Conservation (phyloP, 139 green algal species). For the Chlorella vulgaris region DNA sequence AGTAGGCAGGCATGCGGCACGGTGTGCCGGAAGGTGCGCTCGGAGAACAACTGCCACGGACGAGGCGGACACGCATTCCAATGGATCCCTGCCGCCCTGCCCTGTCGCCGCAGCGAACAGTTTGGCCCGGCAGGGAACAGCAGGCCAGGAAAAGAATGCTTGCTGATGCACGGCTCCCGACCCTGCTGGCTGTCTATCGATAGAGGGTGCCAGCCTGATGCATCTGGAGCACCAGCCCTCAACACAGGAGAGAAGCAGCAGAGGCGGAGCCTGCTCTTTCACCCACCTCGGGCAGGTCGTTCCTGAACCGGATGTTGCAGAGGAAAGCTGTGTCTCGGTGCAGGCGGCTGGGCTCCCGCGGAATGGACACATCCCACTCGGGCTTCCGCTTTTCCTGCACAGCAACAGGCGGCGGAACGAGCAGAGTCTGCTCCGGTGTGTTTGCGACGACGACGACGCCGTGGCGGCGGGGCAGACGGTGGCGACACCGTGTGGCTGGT, state of each 20-base stretch:
- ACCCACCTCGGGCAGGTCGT: slow-evolving; percentile 68
- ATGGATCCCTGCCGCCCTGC: too few relatives aligned
- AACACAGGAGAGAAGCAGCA: too few relatives aligned
- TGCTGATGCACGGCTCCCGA: background rate
- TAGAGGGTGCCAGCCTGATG: too few relatives aligned
- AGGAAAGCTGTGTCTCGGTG: slow-evolving; percentile 67
- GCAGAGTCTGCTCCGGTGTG: too few relatives aligned
- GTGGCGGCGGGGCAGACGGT: too few relatives aligned
- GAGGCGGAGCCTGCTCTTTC: background rate
- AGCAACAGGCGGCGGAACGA: too few relatives aligned
- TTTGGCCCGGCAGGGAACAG: background rate
- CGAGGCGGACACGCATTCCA: too few relatives aligned
- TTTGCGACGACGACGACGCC: too few relatives aligned
- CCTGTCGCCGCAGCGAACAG: too few relatives aligned
- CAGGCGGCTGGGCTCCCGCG: slow-evolving; percentile 37
- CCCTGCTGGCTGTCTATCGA: background rate
- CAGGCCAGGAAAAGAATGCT: background rate
- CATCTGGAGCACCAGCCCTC: too few relatives aligned
- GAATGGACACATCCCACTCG: slow-evolving; percentile 36
- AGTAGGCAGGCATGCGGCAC: background rate
- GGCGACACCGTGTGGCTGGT: too few relatives aligned
- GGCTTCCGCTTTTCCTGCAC: slow-evolving; percentile 34
- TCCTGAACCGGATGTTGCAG: slow-evolving; percentile 68
- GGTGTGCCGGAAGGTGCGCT: background rate
- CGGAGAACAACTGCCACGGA: background rate